Conservation (phyloP, 305 asterid species). For the Salvia sclarea region DNA sequence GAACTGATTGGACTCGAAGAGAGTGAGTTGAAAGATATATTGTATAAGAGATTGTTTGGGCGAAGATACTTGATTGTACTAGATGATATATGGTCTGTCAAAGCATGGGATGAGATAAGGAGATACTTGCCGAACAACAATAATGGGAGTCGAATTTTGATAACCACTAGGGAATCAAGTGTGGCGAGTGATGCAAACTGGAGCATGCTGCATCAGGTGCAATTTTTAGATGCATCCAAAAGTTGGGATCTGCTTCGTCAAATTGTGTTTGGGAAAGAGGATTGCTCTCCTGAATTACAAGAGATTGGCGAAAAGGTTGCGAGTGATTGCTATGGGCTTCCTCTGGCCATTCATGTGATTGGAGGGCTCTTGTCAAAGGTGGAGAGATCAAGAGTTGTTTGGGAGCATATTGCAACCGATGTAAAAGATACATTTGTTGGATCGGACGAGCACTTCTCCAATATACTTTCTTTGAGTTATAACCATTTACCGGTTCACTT, state of each 20-base stretch:
- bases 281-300: constrained; percentile 5
- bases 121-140: not conserved
- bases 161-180: not conserved
- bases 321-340: constrained; percentile 28
- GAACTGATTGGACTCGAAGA: not conserved
- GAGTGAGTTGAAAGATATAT: not conserved
- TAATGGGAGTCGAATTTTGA: constrained; percentile 5
- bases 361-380: constrained; percentile 27
- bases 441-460: not conserved
- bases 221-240: not conserved
- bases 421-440: constrained; percentile 8
- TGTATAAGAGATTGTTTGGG: not conserved
- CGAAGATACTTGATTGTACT: constrained; percentile 13
- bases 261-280: constrained; percentile 5
- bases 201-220: not conserved
- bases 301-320: constrained; percentile 13
- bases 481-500: constrained; percentile 17
- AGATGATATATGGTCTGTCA: constrained; percentile 10
- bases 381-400: not conserved
- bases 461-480: constrained; percentile 26
- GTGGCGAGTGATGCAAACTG: constrained; percentile 4
- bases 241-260: constrained; percentile 10
- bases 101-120: constrained; percentile 2
- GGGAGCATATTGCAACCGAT: constrained; percentile 22
- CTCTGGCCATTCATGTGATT: constrained; percentile 33